Evolutionary conservation across 2,329 filamentous ascomycete genomes (phyloP).

Genomic region (Colletotrichum tofieldiae): DNA sequence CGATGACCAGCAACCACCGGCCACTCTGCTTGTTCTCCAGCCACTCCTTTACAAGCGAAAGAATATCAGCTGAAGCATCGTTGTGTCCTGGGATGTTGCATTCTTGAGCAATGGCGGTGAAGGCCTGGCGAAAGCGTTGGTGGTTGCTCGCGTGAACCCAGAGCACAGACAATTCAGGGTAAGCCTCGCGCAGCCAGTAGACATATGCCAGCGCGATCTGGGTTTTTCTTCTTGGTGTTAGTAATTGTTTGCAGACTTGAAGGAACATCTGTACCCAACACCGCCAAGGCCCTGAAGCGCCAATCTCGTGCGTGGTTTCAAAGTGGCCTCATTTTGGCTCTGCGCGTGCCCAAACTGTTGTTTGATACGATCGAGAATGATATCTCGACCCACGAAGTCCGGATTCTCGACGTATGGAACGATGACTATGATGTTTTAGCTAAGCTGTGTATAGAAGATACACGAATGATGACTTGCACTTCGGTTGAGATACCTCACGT

Average conservation of each 20-base stretch:
- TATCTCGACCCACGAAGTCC: background rate
- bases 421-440: conserved; percentile 1
- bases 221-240: conserved; percentile 49
- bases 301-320: background rate
- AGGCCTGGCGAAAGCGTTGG: conserved; percentile 48
- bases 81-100: too few relatives aligned
- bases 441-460: too few relatives aligned
- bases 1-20: conserved; percentile 44
- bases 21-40: conserved; percentile 7
- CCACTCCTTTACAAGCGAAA: too few relatives aligned
- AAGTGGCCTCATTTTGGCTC: fast-evolving
- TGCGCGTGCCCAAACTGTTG: conserved; percentile 2
- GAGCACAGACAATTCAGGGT: conserved; percentile 49
- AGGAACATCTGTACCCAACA: conserved; percentile 10
- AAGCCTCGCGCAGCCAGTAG: conserved; percentile 45
- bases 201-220: conserved; percentile 51
- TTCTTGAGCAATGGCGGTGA: too few relatives aligned
- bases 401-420: background rate
- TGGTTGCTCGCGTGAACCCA: conserved; percentile 52
- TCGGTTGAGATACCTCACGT: background rate
- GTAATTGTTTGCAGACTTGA: background rate
- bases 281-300: conserved; percentile 12
- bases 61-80: too few relatives aligned
- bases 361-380: background rate
- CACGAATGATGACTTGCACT: conserved; percentile 1